A percentile compares a stretch with the other conserved stretches of the same genome.
phyloP scores from a whole-genome alignment of 192 early-diverging fungal genomes.

The Podila clonocystis region DNA sequence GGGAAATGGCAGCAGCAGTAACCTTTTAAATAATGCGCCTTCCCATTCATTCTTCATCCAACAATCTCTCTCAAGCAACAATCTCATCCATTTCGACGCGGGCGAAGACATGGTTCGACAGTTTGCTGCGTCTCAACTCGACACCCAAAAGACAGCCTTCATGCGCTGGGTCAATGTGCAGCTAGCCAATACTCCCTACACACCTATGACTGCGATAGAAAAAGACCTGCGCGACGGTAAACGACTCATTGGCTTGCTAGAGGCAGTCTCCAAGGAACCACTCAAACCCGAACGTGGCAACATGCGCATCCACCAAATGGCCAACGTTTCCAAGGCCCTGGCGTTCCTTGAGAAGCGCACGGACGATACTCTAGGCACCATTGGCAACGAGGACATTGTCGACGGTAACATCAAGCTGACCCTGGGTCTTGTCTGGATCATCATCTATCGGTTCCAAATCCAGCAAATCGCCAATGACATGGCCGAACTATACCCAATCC shows the following conservation, averaged over 20 bases:
- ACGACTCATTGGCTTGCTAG: conserved; percentile 73
- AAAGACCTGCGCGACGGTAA: conserved; percentile 75
- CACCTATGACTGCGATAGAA: conserved; percentile 43
- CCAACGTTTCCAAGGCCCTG: conserved; percentile 79
- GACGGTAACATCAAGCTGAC: conserved; percentile 78
- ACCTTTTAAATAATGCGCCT: conserved; percentile 34
- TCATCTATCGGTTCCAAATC: conserved; percentile 64
- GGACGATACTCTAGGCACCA: conserved; percentile 52
- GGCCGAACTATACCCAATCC: conserved; percentile 28
- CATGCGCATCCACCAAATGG: conserved; percentile 83
- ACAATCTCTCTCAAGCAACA: conserved; percentile 22
- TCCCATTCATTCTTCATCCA: conserved; percentile 11
- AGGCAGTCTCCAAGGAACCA: conserved; percentile 76
- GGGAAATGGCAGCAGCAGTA: conserved; percentile 27
- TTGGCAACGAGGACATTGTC: conserved; percentile 84
- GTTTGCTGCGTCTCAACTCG: conserved; percentile 42
- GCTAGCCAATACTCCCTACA: conserved; percentile 42
- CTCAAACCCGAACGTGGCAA: conserved; percentile 74
- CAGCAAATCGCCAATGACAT: conserved; percentile 59
- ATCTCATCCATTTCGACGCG: conserved; percentile 50
- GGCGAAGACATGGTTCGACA: conserved; percentile 53
- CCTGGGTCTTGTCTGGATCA: conserved; percentile 61
- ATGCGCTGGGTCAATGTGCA: conserved; percentile 68
- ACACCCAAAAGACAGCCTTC: conserved; percentile 49
- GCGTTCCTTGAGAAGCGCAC: conserved; percentile 65